Evolutionary conservation across 106 monocot genomes (phyloP).

Genomic region (Triglochin maritima): DNA sequence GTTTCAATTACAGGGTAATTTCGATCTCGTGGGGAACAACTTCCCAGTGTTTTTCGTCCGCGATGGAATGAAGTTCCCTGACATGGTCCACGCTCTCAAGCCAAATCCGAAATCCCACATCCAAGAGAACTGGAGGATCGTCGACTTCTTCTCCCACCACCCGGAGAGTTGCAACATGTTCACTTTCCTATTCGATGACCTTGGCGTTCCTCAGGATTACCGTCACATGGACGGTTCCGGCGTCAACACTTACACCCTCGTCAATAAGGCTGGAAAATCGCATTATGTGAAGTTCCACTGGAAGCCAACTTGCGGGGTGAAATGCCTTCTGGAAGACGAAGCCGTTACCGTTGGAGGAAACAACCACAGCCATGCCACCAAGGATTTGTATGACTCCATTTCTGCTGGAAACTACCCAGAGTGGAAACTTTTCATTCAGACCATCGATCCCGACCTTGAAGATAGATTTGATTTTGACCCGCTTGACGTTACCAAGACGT

Average conservation of each 20-base stretch:
- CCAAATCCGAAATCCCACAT: constrained; percentile 72
- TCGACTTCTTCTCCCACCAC: constrained; percentile 67
- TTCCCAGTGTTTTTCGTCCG: constrained; percentile 91
- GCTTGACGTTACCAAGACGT: constrained; percentile 84
- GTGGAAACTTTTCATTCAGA: constrained; percentile 81
- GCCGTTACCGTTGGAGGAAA: constrained; percentile 43
- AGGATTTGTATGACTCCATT: constrained; percentile 79
- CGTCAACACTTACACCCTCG: constrained; percentile 80
- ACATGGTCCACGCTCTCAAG: constrained; percentile 87
- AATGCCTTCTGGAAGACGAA: constrained; percentile 55
- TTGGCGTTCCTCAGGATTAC: constrained; percentile 65
- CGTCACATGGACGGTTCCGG: constrained; percentile 92
- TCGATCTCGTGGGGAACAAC: constrained; percentile 80
- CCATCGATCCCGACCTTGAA: constrained; percentile 62
- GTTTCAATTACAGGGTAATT: constrained; percentile 40
- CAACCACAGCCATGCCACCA: constrained; percentile 78
- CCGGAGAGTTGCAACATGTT: constrained; percentile 86
- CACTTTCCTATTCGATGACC: constrained; percentile 92
- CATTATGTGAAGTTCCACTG: constrained; percentile 80
- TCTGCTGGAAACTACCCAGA: constrained; percentile 70
- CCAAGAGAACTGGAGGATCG: constrained; percentile 85
- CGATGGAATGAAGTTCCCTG: constrained; percentile 80
- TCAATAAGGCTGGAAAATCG: constrained; percentile 47
- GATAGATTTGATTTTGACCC: constrained; percentile 74
- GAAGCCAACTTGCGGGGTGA: constrained; percentile 74